Conservation (phyloP, 306 rosid genomes). For the Medicago arabica region DNA sequence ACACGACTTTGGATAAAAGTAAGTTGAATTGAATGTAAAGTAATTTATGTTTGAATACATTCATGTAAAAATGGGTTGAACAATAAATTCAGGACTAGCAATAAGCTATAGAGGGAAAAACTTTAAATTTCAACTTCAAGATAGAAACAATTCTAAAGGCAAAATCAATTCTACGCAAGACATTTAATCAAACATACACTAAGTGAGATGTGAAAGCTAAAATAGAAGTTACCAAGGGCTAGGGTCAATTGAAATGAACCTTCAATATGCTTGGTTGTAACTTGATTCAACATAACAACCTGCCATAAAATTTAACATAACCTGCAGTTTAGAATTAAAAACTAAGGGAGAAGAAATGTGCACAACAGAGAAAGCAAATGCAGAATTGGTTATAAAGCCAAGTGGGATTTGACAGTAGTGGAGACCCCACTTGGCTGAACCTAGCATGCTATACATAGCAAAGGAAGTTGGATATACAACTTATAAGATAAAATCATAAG, state of each 20-base stretch:
- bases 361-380: not conserved
- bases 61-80: not conserved
- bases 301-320: constrained; percentile 44
- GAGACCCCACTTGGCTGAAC: too few relatives aligned
- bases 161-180: not conserved
- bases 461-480: not conserved
- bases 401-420: not conserved
- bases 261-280: constrained; percentile 72
- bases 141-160: not conserved
- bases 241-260: constrained; percentile 91
- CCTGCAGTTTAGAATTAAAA: constrained; percentile 14
- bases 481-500: not conserved
- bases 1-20: not conserved
- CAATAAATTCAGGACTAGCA: not conserved
- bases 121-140: not conserved
- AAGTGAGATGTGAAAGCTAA: constrained; percentile 38
- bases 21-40: not conserved
- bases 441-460: not conserved
- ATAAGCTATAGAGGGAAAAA: not conserved
- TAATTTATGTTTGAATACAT: not conserved
- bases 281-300: constrained; percentile 96
- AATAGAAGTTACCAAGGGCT: constrained; percentile 70
- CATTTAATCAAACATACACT: not conserved
- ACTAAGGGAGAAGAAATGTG: constrained; percentile 5
- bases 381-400: not conserved